Conservation (phyloP, 2,329 filamentous ascomycete species). For the Fusarium proliferatum region DNA sequence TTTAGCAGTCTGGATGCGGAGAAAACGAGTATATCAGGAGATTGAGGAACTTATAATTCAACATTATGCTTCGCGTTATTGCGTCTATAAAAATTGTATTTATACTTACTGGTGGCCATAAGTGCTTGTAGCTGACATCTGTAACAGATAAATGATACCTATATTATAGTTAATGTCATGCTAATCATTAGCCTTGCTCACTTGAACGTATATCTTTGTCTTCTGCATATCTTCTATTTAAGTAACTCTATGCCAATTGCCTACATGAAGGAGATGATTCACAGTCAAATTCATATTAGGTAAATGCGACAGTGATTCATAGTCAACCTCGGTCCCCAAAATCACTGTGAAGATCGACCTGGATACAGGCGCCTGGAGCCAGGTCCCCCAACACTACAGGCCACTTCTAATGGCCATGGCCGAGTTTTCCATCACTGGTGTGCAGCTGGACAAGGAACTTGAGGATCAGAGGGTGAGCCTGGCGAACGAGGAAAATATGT, state of each 20-base stretch:
- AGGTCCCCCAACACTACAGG: background rate
- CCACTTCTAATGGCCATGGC: background rate
- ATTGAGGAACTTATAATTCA: background rate
- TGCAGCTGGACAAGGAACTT: background rate
- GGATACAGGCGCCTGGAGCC: background rate
- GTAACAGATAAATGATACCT: background rate
- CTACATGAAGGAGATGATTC: background rate
- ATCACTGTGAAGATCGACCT: background rate
- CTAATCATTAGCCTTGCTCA: no score
- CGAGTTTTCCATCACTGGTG: background rate
- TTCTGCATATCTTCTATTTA: no score
- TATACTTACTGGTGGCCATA: background rate
- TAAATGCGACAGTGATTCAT: background rate
- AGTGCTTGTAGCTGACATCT: background rate
- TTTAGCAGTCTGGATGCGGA: background rate
- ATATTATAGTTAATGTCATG: background rate
- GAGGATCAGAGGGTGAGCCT: background rate
- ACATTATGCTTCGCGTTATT: background rate
- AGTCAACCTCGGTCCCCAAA: background rate
- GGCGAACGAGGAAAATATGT: fast-evolving
- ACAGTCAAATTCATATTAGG: background rate
- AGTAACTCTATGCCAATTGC: no score
- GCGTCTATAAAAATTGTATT: background rate
- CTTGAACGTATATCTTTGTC: no score
- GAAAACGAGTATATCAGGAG: background rate